Base-by-base conservation (phyloP, 1,139 yeast species). In the Candida tunisiensis region DNA sequence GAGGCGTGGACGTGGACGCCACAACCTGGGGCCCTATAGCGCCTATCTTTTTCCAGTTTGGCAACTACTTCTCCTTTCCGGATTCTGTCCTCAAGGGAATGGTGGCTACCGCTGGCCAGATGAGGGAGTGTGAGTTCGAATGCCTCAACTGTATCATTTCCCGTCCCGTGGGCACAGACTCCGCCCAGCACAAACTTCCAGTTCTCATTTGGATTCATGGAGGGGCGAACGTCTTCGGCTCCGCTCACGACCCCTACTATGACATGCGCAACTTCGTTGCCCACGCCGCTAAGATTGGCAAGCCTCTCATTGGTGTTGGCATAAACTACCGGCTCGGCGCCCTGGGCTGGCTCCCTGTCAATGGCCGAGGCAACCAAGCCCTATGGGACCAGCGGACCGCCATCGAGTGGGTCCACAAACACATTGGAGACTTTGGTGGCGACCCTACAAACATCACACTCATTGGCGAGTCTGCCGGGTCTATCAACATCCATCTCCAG, bases 251-350 rank as follows among this genome's bases (percentile, higher is more conserved):
- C 10, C 41, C 42, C n/a, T 32, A 40, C n/a, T 44, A 45, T 30
- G 47, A 50, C 27, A 35, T 4, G 14, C 8, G 6, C n/a, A 11
- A 21, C 11, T 11, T 13, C 4, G 24, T 21, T 14, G 17, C 10
- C 23, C 35, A 38, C 8, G 36, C 39, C 8, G 34, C 30, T 3
- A 33, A 26, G 8, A 34, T 33, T 3, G 41, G 36, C 5, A 33
- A 31, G 28, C 52, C 49, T 9, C 33, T 47, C 27, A 50, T 58
- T 24, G 39, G 57, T 8, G 60, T 58, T 4, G 38, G 51, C 5
- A 47, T 56, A 6, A 60, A 56, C 12, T 59, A 56, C 35, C 40
- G 64, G 24, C 40, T 58, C 20, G 55, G 57, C 25, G 40, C 53
- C 22, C 50, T 57, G 31, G 64, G 63, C 2, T 59, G 56, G 35